Percentiles rank a stretch among this genome's conserved stretches.
These are phyloP conservation scores for Camillea tinctor DNA, from an alignment of 2,329 filamentous ascomycete genomes.

Conservation along the genomic window DNA sequence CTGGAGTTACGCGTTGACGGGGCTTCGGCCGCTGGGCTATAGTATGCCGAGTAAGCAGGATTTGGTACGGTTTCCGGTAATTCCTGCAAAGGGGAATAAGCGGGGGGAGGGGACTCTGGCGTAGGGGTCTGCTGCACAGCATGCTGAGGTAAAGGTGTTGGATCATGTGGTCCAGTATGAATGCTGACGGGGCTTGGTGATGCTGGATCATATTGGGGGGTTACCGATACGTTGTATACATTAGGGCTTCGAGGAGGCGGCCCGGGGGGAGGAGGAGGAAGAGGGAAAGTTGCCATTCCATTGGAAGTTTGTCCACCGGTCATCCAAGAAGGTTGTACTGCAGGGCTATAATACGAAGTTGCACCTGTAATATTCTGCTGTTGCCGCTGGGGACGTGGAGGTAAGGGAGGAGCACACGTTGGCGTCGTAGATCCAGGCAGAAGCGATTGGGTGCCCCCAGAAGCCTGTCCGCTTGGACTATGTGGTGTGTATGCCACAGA, in stretches of 20 bases:
- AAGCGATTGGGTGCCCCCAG: constrained; percentile 12
- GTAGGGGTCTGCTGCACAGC: neutral
- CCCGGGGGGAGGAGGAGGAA: constrained; percentile 15
- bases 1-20: neutral
- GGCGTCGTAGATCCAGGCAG: constrained; percentile 7
- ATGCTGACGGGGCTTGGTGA: neutral
- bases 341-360: neutral
- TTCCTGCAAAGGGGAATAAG: constrained; percentile 8
- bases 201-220: constrained; percentile 2
- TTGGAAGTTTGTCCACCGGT: constrained; percentile 2
- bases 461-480: constrained; percentile 6
- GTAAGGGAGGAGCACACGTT: neutral
- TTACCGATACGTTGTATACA: neutral
- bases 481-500: constrained; percentile 3
- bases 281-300: constrained; percentile 9
- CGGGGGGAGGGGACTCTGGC: constrained; percentile 3
- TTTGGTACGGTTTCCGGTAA: neutral
- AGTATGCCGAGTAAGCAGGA: neutral
- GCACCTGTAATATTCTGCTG: neutral
- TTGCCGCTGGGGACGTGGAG: neutral
- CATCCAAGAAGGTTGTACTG: neutral
- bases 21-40: neutral
- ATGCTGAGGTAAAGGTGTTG: neutral
- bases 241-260: constrained; percentile 9
- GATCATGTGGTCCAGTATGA: neutral